Percentiles rank a stretch among this genome's conserved stretches.
Evolutionary conservation across 2,329 filamentous ascomycete species (phyloP).

Genomic region (Parastagonospora avenae): DNA sequence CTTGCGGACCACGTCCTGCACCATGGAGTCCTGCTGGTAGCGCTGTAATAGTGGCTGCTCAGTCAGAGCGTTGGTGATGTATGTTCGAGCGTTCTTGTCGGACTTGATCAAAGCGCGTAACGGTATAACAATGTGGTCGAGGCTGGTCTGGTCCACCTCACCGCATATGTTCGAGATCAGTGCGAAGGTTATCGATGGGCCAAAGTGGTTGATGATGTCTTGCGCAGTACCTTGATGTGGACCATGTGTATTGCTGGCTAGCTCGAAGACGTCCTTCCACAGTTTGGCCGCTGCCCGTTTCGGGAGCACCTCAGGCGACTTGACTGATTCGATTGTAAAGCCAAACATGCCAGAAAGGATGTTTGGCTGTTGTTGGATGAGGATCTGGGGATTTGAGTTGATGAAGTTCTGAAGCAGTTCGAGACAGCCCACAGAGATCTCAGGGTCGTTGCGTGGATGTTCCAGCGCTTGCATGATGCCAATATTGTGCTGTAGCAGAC

Average conservation of each 20-base stretch:
- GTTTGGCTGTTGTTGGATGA: conserved; percentile 64
- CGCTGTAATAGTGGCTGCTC: conserved; percentile 36
- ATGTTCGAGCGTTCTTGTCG: conserved; percentile 38
- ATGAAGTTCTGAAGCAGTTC: conserved; percentile 72
- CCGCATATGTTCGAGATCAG: conserved; percentile 43
- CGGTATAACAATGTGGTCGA: conserved; percentile 40
- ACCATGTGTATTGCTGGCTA: conserved; percentile 33
- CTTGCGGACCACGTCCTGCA: conserved; percentile 39
- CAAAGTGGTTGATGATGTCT: conserved; percentile 44
- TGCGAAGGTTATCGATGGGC: conserved; percentile 34
- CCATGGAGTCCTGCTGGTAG: conserved; percentile 33
- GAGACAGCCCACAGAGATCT: conserved; percentile 74
- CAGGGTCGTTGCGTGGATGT: conserved; percentile 68
- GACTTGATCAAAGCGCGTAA: conserved; percentile 39
- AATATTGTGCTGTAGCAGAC: conserved; percentile 64
- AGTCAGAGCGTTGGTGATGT: conserved; percentile 37
- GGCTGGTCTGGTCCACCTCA: conserved; percentile 41
- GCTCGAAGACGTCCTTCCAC: conserved; percentile 59
- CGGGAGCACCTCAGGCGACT: conserved; percentile 73
- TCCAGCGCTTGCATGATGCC: conserved; percentile 67
- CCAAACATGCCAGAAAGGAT: conserved; percentile 70
- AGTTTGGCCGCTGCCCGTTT: conserved; percentile 77
- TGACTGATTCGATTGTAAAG: conserved; percentile 72
- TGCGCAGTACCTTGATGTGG: conserved; percentile 36
- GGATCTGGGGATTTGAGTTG: conserved; percentile 63